A percentile compares a stretch with the other conserved stretches of the same genome.
phyloP scores from a whole-genome alignment of 2,329 filamentous ascomycete genomes.

The Cercospora sp. region DNA sequence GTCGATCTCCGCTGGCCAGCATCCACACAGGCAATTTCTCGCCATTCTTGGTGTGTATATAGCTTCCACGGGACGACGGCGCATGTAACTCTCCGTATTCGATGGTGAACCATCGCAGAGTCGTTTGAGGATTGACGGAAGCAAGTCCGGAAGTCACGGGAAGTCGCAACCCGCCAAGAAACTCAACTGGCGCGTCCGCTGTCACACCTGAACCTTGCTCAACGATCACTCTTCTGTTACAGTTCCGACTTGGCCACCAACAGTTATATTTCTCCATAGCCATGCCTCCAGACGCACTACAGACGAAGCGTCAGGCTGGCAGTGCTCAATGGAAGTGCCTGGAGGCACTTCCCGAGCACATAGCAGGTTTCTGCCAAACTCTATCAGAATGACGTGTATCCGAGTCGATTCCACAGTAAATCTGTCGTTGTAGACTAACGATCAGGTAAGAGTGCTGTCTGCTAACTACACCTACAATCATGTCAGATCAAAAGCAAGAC shows the following conservation, averaged over 20 bases:
- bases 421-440: background rate
- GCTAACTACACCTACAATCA: background rate
- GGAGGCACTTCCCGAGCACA: background rate
- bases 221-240: background rate
- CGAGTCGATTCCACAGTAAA: background rate
- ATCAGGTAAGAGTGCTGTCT: background rate
- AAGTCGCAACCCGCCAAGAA: background rate
- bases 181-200: background rate
- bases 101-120: background rate
- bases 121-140: background rate
- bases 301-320: background rate
- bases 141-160: background rate
- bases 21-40: background rate
- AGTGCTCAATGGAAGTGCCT: background rate
- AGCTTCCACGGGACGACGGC: background rate
- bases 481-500: constrained; percentile 4
- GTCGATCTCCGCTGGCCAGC: background rate
- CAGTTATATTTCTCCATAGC: background rate
- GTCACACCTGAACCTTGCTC: background rate
- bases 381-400: constrained; percentile 19
- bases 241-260: background rate
- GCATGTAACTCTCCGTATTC: background rate
- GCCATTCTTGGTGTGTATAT: background rate
- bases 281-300: background rate
- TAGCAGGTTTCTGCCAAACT: constrained; percentile 18